Evolutionary conservation across 257 asterid genomes (phyloP).

Genomic region (Jaltomata sinuosa): DNA sequence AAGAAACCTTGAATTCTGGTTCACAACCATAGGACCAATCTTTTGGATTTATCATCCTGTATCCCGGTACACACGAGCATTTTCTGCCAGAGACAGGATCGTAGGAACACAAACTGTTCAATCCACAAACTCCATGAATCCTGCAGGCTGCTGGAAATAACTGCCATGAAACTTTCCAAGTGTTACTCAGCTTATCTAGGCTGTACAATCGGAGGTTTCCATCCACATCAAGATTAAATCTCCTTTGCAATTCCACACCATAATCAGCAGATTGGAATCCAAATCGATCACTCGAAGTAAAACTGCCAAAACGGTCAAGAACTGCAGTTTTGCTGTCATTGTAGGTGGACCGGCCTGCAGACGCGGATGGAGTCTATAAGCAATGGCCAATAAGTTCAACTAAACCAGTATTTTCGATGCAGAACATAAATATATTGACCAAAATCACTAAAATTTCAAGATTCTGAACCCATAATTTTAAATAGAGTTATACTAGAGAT

Average conservation of each 20-base stretch:
- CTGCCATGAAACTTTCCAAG: conserved; percentile 37
- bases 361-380: not conserved
- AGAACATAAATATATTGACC: not conserved
- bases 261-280: conserved; percentile 5
- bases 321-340: conserved; percentile 14
- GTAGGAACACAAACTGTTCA: conserved; percentile 21
- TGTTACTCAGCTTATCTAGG: not conserved
- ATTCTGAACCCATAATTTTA: not conserved
- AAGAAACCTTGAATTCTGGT: conserved; percentile 15
- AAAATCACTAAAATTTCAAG: not conserved
- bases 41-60: conserved; percentile 14
- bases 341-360: conserved; percentile 10
- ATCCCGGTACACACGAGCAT: conserved; percentile 33
- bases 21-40: conserved; percentile 37
- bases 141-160: conserved; percentile 5
- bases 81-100: not conserved
- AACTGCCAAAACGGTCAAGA: conserved; percentile 14
- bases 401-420: not conserved
- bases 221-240: conserved; percentile 24
- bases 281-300: conserved; percentile 8
- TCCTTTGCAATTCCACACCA: conserved; percentile 10
- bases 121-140: conserved; percentile 34
- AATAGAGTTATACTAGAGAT: not conserved
- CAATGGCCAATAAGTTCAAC: not conserved
- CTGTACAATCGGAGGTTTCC: conserved; percentile 28